phyloP scores from a whole-genome alignment of 2,329 filamentous ascomycete species.

The Sporothrix pallida region DNA sequence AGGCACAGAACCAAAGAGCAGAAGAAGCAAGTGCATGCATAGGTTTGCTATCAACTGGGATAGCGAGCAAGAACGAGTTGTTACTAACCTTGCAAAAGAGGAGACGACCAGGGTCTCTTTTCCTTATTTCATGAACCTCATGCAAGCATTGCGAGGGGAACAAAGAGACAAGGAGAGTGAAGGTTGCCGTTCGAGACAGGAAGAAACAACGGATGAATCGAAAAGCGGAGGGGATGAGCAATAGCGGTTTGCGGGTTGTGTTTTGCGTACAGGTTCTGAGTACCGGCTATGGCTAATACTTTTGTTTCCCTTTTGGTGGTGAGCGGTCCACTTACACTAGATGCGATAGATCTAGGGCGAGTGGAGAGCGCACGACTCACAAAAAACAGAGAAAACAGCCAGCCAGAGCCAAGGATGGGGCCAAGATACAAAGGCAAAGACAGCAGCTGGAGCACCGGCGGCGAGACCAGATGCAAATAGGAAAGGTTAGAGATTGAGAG shows the following conservation, averaged over 20 bases:
- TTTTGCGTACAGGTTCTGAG: not conserved
- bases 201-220: slow-evolving; percentile 18
- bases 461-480: not conserved
- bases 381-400: not conserved
- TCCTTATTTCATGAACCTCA: not conserved
- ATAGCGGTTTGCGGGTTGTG: not conserved
- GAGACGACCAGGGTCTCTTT: slow-evolving; percentile 7
- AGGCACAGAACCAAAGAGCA: not conserved
- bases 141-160: slow-evolving; percentile 10
- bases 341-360: slow-evolving; percentile 4
- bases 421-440: slow-evolving; percentile 5
- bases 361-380: not conserved
- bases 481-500: not conserved
- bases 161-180: not conserved
- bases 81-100: not conserved
- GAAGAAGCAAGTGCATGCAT: slow-evolving; percentile 17
- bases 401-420: slow-evolving; percentile 18
- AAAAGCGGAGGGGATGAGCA: not conserved
- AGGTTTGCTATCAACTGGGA: not conserved
- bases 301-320: slow-evolving; percentile 5
- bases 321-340: slow-evolving; percentile 14
- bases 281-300: no score
- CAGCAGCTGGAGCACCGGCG: slow-evolving; percentile 1
- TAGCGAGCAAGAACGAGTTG: not conserved
- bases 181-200: slow-evolving; percentile 11